Evolutionary conservation across 2,329 filamentous ascomycete species (phyloP).

Genomic region (Phialophora verrucosa): DNA sequence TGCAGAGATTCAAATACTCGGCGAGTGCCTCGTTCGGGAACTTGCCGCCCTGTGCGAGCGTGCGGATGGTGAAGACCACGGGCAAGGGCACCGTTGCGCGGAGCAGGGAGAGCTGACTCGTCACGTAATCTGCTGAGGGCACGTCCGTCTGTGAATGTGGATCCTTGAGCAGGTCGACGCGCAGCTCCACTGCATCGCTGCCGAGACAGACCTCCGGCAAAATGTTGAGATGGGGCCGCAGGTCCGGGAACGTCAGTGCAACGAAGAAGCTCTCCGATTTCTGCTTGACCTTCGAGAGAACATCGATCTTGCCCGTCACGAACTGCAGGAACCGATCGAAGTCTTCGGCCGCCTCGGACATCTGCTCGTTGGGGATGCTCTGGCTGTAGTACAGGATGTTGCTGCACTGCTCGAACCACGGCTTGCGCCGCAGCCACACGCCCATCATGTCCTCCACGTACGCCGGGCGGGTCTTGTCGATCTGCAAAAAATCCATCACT

Average conservation of each 20-base stretch:
- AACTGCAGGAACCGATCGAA: slow-evolving; percentile 75
- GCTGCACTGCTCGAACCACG: slow-evolving; percentile 90
- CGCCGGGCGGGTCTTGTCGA: slow-evolving; percentile 88
- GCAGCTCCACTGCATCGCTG: slow-evolving; percentile 88
- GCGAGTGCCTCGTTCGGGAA: slow-evolving; percentile 79
- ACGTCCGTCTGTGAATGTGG: slow-evolving; percentile 62
- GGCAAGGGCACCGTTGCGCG: slow-evolving; percentile 75
- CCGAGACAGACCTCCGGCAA: slow-evolving; percentile 79
- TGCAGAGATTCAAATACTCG: slow-evolving; percentile 76
- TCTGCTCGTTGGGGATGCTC: slow-evolving; percentile 57
- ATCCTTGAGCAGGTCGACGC: slow-evolving; percentile 88
- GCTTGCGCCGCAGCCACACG: slow-evolving; percentile 86
- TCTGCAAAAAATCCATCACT: slow-evolving; percentile 84
- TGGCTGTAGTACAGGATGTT: slow-evolving; percentile 93
- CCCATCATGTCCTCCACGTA: slow-evolving; percentile 91
- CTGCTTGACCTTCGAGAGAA: slow-evolving; percentile 65
- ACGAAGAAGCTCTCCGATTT: slow-evolving; percentile 85
- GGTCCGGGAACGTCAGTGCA: slow-evolving; percentile 80
- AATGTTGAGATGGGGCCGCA: slow-evolving; percentile 66
- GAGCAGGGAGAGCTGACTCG: slow-evolving; percentile 79
- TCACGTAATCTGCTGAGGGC: slow-evolving; percentile 75
- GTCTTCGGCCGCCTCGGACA: slow-evolving; percentile 65
- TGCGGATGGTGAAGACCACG: slow-evolving; percentile 90
- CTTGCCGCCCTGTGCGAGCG: slow-evolving; percentile 80
- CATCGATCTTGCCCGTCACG: slow-evolving; percentile 66